phyloP scores from a whole-genome alignment of 306 rosid genomes.

The Cucumis hystrix region DNA sequence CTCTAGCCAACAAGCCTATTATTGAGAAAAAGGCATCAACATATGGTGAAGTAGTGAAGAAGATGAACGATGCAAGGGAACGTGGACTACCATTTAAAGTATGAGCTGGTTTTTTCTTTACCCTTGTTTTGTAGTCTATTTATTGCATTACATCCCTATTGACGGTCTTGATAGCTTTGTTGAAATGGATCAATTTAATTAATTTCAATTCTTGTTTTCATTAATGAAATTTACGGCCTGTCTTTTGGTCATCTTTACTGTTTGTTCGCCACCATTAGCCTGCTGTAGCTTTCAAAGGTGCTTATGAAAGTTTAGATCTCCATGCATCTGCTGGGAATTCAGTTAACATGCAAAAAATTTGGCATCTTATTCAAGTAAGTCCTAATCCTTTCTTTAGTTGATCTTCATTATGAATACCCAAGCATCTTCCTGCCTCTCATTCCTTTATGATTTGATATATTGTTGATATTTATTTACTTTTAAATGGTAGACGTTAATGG shows the following conservation, averaged over 20 bases:
- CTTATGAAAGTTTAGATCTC: conserved; percentile 66
- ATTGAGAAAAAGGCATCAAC: conserved; percentile 68
- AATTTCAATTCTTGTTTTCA: background rate
- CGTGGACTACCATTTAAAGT: conserved; percentile 70
- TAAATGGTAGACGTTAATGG: conserved; percentile 54
- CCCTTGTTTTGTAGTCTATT: background rate
- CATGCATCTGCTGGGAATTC: conserved; percentile 84
- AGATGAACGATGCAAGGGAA: conserved; percentile 76
- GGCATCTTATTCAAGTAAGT: conserved; percentile 90
- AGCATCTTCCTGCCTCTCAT: background rate
- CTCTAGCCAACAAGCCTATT: conserved; percentile 50
- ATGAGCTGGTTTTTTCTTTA: conserved; percentile 11
- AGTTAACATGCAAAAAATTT: conserved; percentile 80
- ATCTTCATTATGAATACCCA: background rate
- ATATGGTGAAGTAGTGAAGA: conserved; percentile 76
- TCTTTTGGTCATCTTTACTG: background rate
- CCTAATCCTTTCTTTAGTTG: conserved; percentile 8
- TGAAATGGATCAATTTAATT: background rate
- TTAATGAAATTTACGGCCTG: background rate
- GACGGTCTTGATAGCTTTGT: background rate
- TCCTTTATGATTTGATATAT: background rate
- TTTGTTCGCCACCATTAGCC: conserved; percentile 30
- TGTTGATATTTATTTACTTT: conserved; percentile 13
- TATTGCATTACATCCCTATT: background rate
- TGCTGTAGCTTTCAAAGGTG: conserved; percentile 72